phyloP scores from a whole-genome alignment of 164 flowering plant genomes.

The Vitis rupestris region DNA sequence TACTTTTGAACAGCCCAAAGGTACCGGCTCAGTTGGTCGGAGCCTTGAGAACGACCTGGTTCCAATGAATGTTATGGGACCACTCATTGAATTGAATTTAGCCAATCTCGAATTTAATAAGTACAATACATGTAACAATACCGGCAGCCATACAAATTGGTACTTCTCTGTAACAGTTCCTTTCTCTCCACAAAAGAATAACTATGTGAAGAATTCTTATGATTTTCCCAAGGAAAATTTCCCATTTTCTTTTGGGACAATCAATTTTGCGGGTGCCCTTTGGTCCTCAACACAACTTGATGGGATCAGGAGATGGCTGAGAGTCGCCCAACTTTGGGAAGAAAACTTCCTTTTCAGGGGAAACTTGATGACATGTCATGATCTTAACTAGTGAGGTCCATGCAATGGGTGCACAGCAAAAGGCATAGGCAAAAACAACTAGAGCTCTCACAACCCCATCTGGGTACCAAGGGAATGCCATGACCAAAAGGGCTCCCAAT shows the following conservation, averaged over 20 bases:
- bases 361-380: constrained; percentile 51
- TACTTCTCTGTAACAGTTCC: no score
- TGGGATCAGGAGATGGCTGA: constrained; percentile 46
- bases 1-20: no score
- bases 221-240: background rate
- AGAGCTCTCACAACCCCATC: constrained; percentile 77
- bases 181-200: background rate
- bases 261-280: no score
- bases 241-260: background rate
- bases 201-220: background rate
- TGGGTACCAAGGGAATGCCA: constrained; percentile 88
- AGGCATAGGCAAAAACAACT: constrained; percentile 70
- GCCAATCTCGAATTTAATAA: no score
- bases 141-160: no score
- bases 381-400: constrained; percentile 58
- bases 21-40: no score
- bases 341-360: constrained; percentile 67
- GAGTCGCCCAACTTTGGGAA: constrained; percentile 62
- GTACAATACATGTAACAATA: no score
- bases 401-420: constrained; percentile 62
- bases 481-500: constrained; percentile 63
- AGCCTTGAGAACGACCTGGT: no score
- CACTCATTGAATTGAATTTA: no score
- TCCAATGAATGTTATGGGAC: no score
- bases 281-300: constrained; percentile 53